phyloP scores from a whole-genome alignment of 331 rosid species.

The Rosa hybrid region DNA sequence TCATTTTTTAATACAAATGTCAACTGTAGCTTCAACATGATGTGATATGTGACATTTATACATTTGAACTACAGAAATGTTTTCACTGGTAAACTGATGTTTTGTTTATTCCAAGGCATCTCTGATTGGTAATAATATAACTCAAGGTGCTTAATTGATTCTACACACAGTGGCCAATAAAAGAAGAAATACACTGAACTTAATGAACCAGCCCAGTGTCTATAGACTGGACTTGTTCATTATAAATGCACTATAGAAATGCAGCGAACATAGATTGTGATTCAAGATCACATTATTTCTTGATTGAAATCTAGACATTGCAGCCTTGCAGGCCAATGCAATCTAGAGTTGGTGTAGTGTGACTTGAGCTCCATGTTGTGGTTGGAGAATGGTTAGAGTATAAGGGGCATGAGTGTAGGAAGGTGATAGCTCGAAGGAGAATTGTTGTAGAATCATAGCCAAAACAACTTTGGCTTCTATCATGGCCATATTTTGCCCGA shows the following conservation, averaged over 20 bases:
- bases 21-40: neutral
- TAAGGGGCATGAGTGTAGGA: constrained; percentile 53
- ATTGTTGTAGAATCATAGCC: constrained; percentile 46
- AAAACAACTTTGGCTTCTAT: constrained; percentile 47
- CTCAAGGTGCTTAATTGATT: neutral
- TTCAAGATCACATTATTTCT: constrained; percentile 19
- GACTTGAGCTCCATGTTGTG: constrained; percentile 63
- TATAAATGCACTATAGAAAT: constrained; percentile 2
- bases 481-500: constrained; percentile 55
- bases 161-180: neutral
- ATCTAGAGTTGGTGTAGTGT: constrained; percentile 34
- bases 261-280: constrained; percentile 1
- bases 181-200: neutral
- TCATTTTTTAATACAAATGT: neutral
- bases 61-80: neutral
- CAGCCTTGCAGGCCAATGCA: neutral
- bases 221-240: neutral
- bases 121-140: neutral
- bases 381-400: constrained; percentile 55
- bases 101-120: neutral
- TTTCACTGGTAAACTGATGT: neutral
- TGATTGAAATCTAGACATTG: neutral
- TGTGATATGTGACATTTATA: neutral
- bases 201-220: neutral
- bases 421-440: constrained; percentile 51